These are phyloP conservation scores for Cornus suecica DNA, from an alignment of 148 eudicot genomes.

Conservation along the genomic window DNA sequence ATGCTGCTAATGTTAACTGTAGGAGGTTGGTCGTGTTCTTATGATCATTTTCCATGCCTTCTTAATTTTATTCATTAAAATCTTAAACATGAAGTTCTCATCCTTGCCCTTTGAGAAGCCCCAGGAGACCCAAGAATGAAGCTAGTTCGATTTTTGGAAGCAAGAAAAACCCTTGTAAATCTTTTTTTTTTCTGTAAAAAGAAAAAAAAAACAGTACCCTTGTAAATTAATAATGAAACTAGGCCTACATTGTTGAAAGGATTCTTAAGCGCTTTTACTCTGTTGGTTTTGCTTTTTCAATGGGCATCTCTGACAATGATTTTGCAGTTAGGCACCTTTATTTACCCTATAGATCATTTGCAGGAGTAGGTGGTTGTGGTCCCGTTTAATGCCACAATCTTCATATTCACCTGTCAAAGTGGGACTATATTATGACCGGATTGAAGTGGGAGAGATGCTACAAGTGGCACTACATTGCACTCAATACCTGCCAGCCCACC, in stretches of 20 bases:
- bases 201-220: too few relatives aligned
- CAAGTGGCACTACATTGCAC: conserved; percentile 95
- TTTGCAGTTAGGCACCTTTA: conserved; percentile 70
- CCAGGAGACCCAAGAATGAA: background rate
- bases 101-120: background rate
- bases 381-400: conserved; percentile 71
- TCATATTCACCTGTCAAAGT: conserved; percentile 77
- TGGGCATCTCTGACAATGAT: conserved; percentile 13
- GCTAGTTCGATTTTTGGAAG: conserved; percentile 4
- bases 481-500: conserved; percentile 67
- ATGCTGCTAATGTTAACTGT: conserved; percentile 35
- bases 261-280: background rate
- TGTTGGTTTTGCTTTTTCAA: conserved; percentile 2
- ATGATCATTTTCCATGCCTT: background rate
- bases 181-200: too few relatives aligned
- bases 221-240: background rate
- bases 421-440: conserved; percentile 74
- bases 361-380: conserved; percentile 91
- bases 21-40: conserved; percentile 50
- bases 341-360: conserved; percentile 14
- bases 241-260: background rate
- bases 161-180: too few relatives aligned
- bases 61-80: background rate
- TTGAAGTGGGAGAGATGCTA: conserved; percentile 85
- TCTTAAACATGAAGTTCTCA: background rate